Evolutionary conservation across 306 rosid genomes (phyloP).

Genomic region (Notholithocarpus densiflorus): DNA sequence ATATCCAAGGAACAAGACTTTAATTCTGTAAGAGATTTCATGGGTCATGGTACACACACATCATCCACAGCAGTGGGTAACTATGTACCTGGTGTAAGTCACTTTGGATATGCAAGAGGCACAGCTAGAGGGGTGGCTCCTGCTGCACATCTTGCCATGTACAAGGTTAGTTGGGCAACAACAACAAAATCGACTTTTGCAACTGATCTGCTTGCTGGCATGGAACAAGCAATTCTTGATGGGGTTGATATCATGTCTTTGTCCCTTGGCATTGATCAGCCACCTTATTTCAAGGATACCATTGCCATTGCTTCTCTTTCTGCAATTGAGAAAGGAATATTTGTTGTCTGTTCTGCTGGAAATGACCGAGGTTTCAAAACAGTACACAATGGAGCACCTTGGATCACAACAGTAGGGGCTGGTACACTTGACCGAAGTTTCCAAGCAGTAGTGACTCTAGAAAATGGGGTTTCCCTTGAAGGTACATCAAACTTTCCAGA

Average conservation of each 20-base stretch:
- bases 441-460: background rate
- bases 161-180: slow-evolving; percentile 13
- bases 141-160: slow-evolving; percentile 5
- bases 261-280: background rate
- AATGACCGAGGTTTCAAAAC: background rate
- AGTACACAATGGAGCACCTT: slow-evolving; percentile 7
- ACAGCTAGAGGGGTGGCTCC: slow-evolving; percentile 20
- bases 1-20: background rate
- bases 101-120: slow-evolving; percentile 22
- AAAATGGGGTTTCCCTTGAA: background rate
- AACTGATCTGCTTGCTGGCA: slow-evolving; percentile 1
- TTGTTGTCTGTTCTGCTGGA: background rate
- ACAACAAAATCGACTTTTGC: background rate
- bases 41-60: slow-evolving; percentile 23
- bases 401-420: slow-evolving; percentile 24
- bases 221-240: too few species aligned
- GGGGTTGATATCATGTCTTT: too few species aligned
- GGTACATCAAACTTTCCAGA: slow-evolving; percentile 5
- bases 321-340: background rate
- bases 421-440: background rate
- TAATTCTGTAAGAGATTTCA: slow-evolving; percentile 4
- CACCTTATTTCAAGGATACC: background rate
- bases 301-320: slow-evolving; percentile 12
- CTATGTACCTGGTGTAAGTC: background rate
- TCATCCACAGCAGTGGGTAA: slow-evolving; percentile 18